Evolutionary conservation across 306 rosid genomes (phyloP), one percentile per base, ranked within the genome.

Genomic region (Abrus pulchellus): DNA sequence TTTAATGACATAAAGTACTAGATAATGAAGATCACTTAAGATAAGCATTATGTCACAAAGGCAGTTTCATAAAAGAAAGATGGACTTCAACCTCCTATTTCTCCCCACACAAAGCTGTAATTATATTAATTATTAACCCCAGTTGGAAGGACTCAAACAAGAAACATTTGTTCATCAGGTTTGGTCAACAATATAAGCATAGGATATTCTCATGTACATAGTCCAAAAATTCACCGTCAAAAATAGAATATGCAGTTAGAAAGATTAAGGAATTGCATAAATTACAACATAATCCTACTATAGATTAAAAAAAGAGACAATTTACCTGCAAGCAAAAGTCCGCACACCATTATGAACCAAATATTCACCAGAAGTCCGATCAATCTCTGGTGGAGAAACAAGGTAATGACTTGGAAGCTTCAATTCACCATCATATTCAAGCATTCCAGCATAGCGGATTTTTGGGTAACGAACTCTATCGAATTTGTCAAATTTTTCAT

Each of bases 321-420:
- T 82, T 82, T 69, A 90, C 98, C 99, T 96, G 97, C 99, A 96
- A 50, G 99, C 99, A 82, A 96, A 96, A 59, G 99, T 96, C 20
- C 83, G 88, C 63, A 96, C 53, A n/a, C 97, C 97, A 41, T 96
- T 96, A 45, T 92, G 48, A 49, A 91, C 97, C 27, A 96, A 87
- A 87, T 93, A 96, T 93, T 96, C 99, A 67, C 99, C 99, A 75
- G 99, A 96, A 33, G 99, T 96, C 90, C 98, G 90, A 0, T 96
- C 99, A 4, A 96, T 96, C 86, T 90, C 97, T 33, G 99, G 99
- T 53, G 99, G 99, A 32, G 92, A 84, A 69, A 96, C 99, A 85
- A 96, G 98, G 91, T 96, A 96, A 33, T 78, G 89, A 77, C 60
- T 87, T 38, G 99, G 99, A 76, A 96, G 97, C 92, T 93, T 92